Conservation (phyloP, 2,329 filamentous ascomycete species). For the Calonectria fujianensis region DNA sequence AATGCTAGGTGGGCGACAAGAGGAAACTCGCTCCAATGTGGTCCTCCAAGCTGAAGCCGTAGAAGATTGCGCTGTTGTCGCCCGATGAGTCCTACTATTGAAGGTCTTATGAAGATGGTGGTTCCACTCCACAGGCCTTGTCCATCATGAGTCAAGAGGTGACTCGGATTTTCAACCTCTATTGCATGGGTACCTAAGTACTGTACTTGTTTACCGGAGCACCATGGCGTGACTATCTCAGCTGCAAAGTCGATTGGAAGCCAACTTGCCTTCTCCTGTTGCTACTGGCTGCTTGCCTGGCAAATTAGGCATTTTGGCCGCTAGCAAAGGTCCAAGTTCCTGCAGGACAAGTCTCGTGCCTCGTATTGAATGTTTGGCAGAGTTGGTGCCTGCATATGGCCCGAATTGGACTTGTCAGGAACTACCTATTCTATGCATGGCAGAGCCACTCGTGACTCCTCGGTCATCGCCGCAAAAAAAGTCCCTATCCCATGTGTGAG, state of each 20-base stretch:
- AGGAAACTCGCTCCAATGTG: background rate
- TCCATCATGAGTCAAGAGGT: background rate
- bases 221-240: background rate
- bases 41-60: background rate
- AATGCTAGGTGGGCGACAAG: background rate
- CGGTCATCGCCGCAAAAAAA: background rate
- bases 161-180: background rate
- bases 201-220: too few species aligned
- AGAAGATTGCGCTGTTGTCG: background rate
- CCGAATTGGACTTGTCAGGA: background rate
- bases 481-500: background rate
- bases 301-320: too few species aligned
- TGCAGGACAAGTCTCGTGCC: background rate
- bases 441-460: background rate
- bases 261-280: background rate
- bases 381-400: background rate
- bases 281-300: background rate
- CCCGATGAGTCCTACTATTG: background rate
- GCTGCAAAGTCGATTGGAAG: background rate
- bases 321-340: too few species aligned
- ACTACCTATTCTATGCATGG: background rate
- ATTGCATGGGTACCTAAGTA: background rate
- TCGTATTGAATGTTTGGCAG: background rate
- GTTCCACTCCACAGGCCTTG: background rate
- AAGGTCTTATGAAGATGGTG: background rate